Percentiles rank a stretch among this genome's conserved stretches.
Evolutionary conservation across 2,329 filamentous ascomycete species (phyloP).

Genomic region (Hypoxylon sp.): DNA sequence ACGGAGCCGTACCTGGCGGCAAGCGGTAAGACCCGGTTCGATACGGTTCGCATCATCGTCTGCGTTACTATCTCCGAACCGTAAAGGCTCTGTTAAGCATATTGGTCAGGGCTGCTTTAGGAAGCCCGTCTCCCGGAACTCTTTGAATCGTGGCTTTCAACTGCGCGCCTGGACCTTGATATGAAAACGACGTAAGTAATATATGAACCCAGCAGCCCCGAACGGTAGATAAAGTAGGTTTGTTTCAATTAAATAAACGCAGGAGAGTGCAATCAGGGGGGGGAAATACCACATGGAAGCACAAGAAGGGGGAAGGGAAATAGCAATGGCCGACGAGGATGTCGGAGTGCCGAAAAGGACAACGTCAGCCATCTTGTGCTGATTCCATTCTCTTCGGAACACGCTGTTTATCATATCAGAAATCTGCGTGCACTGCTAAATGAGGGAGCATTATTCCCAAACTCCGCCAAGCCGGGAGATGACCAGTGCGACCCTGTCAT

Average conservation of each 20-base stretch:
- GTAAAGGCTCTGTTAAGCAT: constrained; percentile 45
- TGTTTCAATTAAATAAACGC: constrained; percentile 40
- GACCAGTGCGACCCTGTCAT: constrained; percentile 31
- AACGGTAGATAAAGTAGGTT: constrained; percentile 28
- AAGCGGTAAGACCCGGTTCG: constrained; percentile 50
- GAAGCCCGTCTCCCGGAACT: constrained; percentile 38
- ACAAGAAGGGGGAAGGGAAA: constrained; percentile 35
- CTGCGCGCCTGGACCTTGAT: constrained; percentile 27
- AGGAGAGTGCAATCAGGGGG: constrained; percentile 29
- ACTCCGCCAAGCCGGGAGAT: constrained; percentile 51
- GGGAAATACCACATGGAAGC: constrained; percentile 26
- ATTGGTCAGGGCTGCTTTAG: constrained; percentile 41
- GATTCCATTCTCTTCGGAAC: constrained; percentile 23
- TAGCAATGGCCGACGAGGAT: constrained; percentile 35
- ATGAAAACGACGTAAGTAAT: constrained; percentile 41
- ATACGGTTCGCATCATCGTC: constrained; percentile 48
- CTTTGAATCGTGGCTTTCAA: constrained; percentile 32
- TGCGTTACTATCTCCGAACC: constrained; percentile 47
- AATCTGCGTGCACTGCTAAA: constrained; percentile 18
- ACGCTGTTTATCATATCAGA: constrained; percentile 28
- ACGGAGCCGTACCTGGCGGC: constrained; percentile 51
- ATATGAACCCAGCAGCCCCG: constrained; percentile 27
- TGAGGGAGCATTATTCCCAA: constrained; percentile 36
- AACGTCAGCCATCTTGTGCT: constrained; percentile 35
- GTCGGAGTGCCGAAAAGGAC: constrained; percentile 18